Evolutionary conservation across 495 filamentous ascomycete species (phyloP).

Genomic region (Glonium stellatum): DNA sequence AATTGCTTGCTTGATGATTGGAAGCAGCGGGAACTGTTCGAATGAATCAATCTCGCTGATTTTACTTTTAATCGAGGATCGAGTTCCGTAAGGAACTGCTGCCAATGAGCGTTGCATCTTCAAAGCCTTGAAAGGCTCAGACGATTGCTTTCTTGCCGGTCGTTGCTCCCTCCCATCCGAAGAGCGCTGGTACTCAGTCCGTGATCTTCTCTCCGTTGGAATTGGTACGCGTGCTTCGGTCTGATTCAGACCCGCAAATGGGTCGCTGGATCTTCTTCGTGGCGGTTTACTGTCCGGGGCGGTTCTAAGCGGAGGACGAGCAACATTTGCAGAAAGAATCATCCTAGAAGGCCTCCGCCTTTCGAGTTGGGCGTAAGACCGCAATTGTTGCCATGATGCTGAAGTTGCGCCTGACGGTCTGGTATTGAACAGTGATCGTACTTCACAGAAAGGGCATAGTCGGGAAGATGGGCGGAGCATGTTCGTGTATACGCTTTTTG

Average conservation of each 20-base stretch:
- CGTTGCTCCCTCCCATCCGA: constrained; percentile 28
- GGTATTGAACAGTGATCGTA: constrained; percentile 16
- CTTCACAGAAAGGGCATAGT: constrained; percentile 36
- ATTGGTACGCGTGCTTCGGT: constrained; percentile 49
- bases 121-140: constrained; percentile 64
- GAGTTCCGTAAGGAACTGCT: constrained; percentile 63
- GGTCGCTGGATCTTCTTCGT: constrained; percentile 44
- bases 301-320: constrained; percentile 44
- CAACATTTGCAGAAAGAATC: constrained; percentile 69
- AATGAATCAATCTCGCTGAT: constrained; percentile 69
- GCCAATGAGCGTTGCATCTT: constrained; percentile 86
- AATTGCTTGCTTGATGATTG: constrained; percentile 66
- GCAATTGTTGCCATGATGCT: constrained; percentile 20
- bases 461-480: constrained; percentile 26
- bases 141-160: constrained; percentile 17
- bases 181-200: constrained; percentile 10
- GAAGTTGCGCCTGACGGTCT: background rate
- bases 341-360: constrained; percentile 60
- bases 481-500: background rate
- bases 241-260: constrained; percentile 74
- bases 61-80: constrained; percentile 59
- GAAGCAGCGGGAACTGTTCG: constrained; percentile 67
- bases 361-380: constrained; percentile 24
- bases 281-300: constrained; percentile 35
- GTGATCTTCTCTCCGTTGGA: constrained; percentile 1